A percentile compares a stretch with the other conserved stretches of the same genome.
Conservation (phyloP, 2,329 filamentous ascomycete genomes). For the Triangularia verruculosa region DNA sequence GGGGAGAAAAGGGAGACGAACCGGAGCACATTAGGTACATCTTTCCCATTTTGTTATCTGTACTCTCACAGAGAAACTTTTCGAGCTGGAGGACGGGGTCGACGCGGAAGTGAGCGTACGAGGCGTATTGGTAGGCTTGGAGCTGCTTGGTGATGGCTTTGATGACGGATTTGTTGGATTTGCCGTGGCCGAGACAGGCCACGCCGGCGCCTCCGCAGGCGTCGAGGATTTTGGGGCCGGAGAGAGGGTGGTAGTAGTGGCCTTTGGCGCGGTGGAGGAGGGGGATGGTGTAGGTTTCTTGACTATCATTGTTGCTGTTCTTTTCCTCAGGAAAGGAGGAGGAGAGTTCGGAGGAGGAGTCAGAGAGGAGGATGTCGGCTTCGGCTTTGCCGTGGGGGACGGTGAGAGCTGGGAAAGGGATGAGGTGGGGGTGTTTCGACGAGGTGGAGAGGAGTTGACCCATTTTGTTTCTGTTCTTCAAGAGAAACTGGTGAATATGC, state of each 20-base stretch:
- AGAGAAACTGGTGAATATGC: background rate
- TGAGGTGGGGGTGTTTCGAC: background rate
- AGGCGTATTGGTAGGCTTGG: slow-evolving; percentile 30
- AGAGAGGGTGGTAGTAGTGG: slow-evolving; percentile 25
- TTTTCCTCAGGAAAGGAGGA: background rate
- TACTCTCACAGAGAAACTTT: slow-evolving; percentile 39
- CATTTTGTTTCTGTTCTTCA: slow-evolving; percentile 11
- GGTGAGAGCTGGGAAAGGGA: background rate
- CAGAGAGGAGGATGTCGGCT: slow-evolving; percentile 11
- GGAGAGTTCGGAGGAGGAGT: slow-evolving; percentile 14
- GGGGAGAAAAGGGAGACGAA: slow-evolving; percentile 12
- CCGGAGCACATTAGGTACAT: slow-evolving; percentile 39
- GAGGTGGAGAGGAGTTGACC: slow-evolving; percentile 17
- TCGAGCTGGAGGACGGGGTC: slow-evolving; percentile 48
- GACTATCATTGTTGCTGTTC: background rate
- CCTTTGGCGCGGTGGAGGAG: slow-evolving; percentile 23
- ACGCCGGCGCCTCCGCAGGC: slow-evolving; percentile 72
- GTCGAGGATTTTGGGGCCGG: slow-evolving; percentile 63
- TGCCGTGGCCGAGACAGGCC: slow-evolving; percentile 66
- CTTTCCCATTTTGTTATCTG: slow-evolving; percentile 35
- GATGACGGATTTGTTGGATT: slow-evolving; percentile 49
- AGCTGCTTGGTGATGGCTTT: slow-evolving; percentile 57
- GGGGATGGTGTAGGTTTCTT: slow-evolving; percentile 1
- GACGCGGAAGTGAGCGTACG: slow-evolving; percentile 51
- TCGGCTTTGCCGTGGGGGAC: slow-evolving; percentile 3